These are phyloP conservation scores for Draba incana DNA, from an alignment of 345 rosid species.

Conservation along the genomic window DNA sequence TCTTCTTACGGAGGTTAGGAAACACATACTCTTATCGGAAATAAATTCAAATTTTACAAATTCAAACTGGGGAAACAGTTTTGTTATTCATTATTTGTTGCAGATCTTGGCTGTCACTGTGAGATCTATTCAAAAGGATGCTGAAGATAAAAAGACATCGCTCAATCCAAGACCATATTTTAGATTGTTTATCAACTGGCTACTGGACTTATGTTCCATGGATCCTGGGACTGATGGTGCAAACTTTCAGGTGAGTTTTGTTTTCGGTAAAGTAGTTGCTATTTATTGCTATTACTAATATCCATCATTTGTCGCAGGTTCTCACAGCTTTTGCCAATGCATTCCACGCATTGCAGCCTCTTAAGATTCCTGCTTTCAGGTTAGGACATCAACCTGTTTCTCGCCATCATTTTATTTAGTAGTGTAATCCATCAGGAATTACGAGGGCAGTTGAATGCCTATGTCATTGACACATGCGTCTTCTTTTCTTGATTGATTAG, in stretches of 20 bases:
- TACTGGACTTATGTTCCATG: constrained; percentile 66
- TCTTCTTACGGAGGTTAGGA: constrained; percentile 71
- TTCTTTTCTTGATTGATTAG: constrained; percentile 5
- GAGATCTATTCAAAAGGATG: constrained; percentile 78
- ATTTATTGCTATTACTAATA: constrained; percentile 29
- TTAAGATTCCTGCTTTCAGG: constrained; percentile 95
- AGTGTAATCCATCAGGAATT: constrained; percentile 4
- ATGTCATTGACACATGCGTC: not conserved
- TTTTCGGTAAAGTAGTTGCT: constrained; percentile 23
- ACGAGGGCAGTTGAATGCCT: constrained; percentile 6
- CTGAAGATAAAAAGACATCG: constrained; percentile 79
- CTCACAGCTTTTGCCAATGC: constrained; percentile 83
- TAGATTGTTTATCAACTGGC: constrained; percentile 86
- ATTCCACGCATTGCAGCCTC: constrained; percentile 90
- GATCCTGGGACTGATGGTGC: constrained; percentile 70
- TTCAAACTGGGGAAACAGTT: not conserved
- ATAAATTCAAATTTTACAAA: not conserved
- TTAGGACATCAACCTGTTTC: constrained; percentile 37
- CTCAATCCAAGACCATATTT: constrained; percentile 94
- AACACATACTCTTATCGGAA: not conserved
- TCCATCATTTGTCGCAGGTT: constrained; percentile 55
- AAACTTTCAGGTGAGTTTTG: constrained; percentile 68
- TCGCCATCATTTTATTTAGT: constrained; percentile 6
- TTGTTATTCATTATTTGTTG: constrained; percentile 21
- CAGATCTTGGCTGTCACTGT: constrained; percentile 79